These are phyloP conservation scores for Aspergillus sojae DNA, from an alignment of 2,329 filamentous ascomycete genomes.

Conservation along the genomic window DNA sequence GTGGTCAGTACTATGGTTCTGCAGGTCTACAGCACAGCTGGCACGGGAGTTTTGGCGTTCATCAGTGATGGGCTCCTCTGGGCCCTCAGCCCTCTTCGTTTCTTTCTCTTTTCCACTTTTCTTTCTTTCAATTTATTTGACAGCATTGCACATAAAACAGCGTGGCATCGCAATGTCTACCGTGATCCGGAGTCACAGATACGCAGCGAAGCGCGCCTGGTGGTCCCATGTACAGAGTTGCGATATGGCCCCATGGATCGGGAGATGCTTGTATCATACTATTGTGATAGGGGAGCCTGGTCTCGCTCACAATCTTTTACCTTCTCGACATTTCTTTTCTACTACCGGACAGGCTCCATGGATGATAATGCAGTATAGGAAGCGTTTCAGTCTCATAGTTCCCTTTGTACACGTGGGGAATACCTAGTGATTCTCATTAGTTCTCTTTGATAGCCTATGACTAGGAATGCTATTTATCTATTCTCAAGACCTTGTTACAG, in stretches of 20 bases:
- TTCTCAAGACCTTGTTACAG: not conserved
- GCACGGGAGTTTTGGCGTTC: slow-evolving; percentile 7
- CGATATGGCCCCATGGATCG: not conserved
- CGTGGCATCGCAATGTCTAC: not conserved
- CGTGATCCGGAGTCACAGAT: not conserved
- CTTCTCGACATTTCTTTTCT: not conserved
- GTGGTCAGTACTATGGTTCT: not conserved
- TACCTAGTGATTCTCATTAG: not conserved
- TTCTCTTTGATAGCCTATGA: not conserved
- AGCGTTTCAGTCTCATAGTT: not conserved
- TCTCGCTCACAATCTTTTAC: not conserved
- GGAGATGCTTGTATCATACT: not conserved
- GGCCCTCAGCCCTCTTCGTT: not conserved
- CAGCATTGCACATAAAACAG: not conserved
- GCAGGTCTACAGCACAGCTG: not conserved
- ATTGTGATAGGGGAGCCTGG: not conserved
- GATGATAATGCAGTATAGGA: slow-evolving; percentile 1
- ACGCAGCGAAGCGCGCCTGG: not conserved
- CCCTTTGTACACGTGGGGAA: not conserved
- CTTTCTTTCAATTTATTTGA: not conserved
- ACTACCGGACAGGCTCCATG: not conserved
- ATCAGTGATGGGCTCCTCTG: not conserved
- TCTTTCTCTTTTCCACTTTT: not conserved
- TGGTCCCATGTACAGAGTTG: slow-evolving; percentile 3
- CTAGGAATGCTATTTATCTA: not conserved